Percentiles rank a stretch among this genome's conserved stretches.
These are phyloP conservation scores for Yarrowia sp. DNA, from an alignment of 805 yeast species.

Conservation along the genomic window DNA sequence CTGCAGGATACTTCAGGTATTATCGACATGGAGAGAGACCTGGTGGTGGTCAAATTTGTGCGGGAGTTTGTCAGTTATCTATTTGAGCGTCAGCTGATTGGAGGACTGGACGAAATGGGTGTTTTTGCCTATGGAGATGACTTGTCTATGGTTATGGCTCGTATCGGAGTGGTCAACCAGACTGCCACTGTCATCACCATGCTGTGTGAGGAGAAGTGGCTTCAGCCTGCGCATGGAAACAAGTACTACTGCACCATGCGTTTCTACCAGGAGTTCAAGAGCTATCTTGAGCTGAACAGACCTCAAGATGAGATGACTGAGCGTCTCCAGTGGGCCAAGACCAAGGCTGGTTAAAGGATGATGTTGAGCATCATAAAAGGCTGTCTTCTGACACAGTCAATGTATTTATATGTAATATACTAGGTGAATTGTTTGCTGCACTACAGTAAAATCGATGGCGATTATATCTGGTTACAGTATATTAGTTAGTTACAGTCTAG, in stretches of 20 bases:
- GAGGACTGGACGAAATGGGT: not conserved
- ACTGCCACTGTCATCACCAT: not conserved
- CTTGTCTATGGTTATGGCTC: not conserved
- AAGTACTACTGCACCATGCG: conserved; percentile 16
- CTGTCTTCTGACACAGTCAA: not conserved
- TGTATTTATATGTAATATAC: not conserved
- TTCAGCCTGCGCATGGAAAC: not conserved
- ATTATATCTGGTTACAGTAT: not conserved
- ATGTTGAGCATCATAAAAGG: not conserved
- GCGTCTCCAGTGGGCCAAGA: not conserved
- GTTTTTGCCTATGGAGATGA: not conserved
- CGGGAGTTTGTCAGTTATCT: not conserved
- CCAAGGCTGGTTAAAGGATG: not conserved
- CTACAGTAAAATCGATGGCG: not conserved
- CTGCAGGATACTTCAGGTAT: conserved; percentile 13
- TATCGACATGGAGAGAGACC: not conserved
- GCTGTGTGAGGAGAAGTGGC: conserved; percentile 11
- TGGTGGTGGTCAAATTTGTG: not conserved
- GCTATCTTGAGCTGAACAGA: not conserved
- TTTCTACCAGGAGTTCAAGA: conserved; percentile 14
- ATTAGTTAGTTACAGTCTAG: not conserved
- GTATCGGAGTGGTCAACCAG: not conserved
- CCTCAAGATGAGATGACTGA: conserved; percentile 10
- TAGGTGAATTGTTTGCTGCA: not conserved
- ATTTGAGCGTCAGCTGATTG: not conserved